Evolutionary conservation across 192 early-diverging fungal species (phyloP), one percentile per base, ranked within the genome.

Genomic region (Backusella macrospora): DNA sequence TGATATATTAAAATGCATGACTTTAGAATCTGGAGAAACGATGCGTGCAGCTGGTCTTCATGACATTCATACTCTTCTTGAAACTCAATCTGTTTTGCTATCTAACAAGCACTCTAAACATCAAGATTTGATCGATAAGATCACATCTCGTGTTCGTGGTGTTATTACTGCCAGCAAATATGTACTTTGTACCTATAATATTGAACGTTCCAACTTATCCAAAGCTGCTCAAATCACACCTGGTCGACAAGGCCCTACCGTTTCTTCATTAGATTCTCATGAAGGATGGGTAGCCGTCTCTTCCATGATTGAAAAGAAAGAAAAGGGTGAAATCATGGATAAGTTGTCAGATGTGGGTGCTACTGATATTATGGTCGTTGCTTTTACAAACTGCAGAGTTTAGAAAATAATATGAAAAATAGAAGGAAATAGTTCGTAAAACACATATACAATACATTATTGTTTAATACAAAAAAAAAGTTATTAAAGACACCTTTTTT

Each of bases 11-110:
- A 65, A 16, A 23, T 23, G 2, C 38, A 3, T 26, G 13, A 16
- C 64, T 68, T 86, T 80, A 55, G 97, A 98, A 85, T 95, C 94
- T 21, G 98, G 98, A 71, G 97, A 99, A 70, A 99, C 98, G n/a
- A 99, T 99, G 98, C 90, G 95, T 55, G 98, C 96, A 21, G 98
- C 98, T 16, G 96, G 96, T n/a, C 88, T 99, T 21, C 92, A 95
- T 78, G 89, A 92, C 63, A 96, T 99, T 48, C 87, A 87, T 47
- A 96, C 93, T 9, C 76, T 99, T 10, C 43, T 97, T 42, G 84
- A 83, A 0, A 92, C 98, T 14, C 89, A 99, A 76, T 91, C 97
- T 10, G 95, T 98, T 40, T 82, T 98, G 64, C 92, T 99, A 63
- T 91, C 92, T 68, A 96, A 97, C 76, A 88, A 90, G 75, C 85